Base-by-base conservation (phyloP, 148 eudicot species). In the Rhododendron henanense region DNA sequence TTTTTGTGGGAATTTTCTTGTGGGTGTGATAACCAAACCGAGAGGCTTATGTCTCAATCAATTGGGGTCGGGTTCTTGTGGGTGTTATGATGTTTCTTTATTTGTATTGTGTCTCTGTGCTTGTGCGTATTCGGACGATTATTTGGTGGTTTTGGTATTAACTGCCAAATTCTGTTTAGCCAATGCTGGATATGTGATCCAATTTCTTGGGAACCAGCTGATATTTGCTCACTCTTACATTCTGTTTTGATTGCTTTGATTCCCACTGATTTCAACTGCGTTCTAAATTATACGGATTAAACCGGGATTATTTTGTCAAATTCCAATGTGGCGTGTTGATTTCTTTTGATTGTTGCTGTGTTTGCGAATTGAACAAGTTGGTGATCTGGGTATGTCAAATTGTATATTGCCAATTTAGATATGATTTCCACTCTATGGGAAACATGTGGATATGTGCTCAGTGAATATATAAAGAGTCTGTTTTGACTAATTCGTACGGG, bases 331-430 rank as follows among this genome's bases (percentile, higher is more conserved):
- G 55, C 25, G 13, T 79, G 45, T 37, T 75, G 47, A 63, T 71
- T 14, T 78, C 4, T 39, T 14, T 83, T 69, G 6, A 31, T 65
- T 69, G 18, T 67, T 31, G 48, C 35, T 71, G n/a, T 50, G n/a
- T 80, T 28, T 41, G 75, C 37, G 35, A 8, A 18, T 37, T 83
- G 63, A 76, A 16, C 82, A 73, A 53, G 85, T 77, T 88, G 82
- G 51, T 82, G 85, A 85, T 85, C 23, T 51, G 74, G 79, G 83
- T 82, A 37, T 51, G 35, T 57, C n/a, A 82, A 51, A 74, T 74
- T 69, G 11, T 53, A 15, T 53, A 41, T 53, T 28, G 23, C 41
- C 53, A 67, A 15, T 82, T 50, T 83, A 41, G 63, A 28, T 33
- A 13, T 79, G 65, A 81, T n/a, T 28, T 65, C 37, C 21, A 73